Base-by-base conservation (phyloP, 2,329 filamentous ascomycete species). In the Hypoxylon sp. region DNA sequence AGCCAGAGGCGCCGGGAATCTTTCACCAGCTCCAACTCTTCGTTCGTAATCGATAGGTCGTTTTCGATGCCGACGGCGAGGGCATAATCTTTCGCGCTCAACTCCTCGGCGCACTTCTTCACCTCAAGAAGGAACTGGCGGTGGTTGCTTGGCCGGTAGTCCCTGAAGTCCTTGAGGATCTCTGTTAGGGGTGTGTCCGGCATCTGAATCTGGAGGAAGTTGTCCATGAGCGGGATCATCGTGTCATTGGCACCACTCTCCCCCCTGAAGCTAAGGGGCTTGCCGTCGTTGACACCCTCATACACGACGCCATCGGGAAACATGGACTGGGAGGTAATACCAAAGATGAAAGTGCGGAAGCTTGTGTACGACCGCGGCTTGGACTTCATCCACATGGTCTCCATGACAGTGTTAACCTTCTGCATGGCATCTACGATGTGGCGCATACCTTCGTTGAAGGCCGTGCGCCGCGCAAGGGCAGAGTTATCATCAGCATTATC, bases 301-400 rank as follows among this genome's bases (percentile, higher is more conserved):
- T 97, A 97, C 35, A 96, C 74, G 5, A 97, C 93, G 6, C 93
- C 93, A 57, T 92, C 78, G 6, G 92, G 92, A 72, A 97, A 97
- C 91, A 97, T 96, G 65, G 85, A 87, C 73, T 97, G 92, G 36
- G 84, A 88, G 1, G 91, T 95, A 72, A 97, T 96, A 63, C 93
- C 93, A 67, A 96, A 96, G 75, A 97, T 97, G 77, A 97, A 97
- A 7, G 93, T 96, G 29, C 92, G 88, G 82, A 96, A 97, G 62
- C 83, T 88, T 51, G 89, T 90, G 75, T 97, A 97, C 61, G 91
- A 84, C 12, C 81, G 80, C 2, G 92, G 92, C 63, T 89, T 89
- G 47, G 89, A 94, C 71, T 91, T 90, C 53, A 80, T 81, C 93
- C 92, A 97, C 93, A 97, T 97, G 16, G 77, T 81, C 69, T 94